A percentile compares a stretch with the other conserved stretches of the same genome.
Evolutionary conservation across 2,329 filamentous ascomycete species (phyloP).

Genomic region (Dactylellina cionopaga): DNA sequence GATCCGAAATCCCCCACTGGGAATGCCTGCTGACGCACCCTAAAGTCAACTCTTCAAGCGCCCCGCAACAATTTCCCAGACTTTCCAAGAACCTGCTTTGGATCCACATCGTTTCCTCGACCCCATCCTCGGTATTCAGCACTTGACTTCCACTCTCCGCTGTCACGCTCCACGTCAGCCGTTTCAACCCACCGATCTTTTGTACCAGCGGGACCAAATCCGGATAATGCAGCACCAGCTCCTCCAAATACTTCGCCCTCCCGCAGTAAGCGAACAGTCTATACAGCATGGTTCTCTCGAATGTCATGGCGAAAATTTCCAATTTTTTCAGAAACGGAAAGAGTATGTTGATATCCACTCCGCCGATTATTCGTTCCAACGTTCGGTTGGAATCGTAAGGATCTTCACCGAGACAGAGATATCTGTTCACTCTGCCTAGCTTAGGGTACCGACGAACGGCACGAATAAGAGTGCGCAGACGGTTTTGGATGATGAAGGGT

Average conservation of each 20-base stretch:
- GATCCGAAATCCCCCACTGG: slow-evolving; percentile 22
- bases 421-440: neutral
- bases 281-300: slow-evolving; percentile 30
- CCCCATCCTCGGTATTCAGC: neutral
- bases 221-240: slow-evolving; percentile 37
- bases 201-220: slow-evolving; percentile 39
- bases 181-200: slow-evolving; percentile 17
- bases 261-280: slow-evolving; percentile 38
- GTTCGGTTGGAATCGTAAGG: slow-evolving; percentile 17
- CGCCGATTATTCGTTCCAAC: slow-evolving; percentile 32
- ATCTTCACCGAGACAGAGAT: slow-evolving; percentile 26
- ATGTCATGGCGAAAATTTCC: slow-evolving; percentile 40
- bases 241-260: slow-evolving; percentile 4
- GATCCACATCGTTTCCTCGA: slow-evolving; percentile 34
- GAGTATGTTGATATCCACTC: slow-evolving; percentile 25
- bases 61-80: slow-evolving; percentile 14
- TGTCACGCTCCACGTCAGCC: slow-evolving; percentile 40
- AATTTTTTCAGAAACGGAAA: slow-evolving; percentile 26
- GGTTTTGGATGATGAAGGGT: slow-evolving; percentile 29
- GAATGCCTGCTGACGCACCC: slow-evolving; percentile 9
- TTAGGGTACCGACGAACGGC: slow-evolving; percentile 15
- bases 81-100: slow-evolving; percentile 25
- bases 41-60: slow-evolving; percentile 15
- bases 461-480: slow-evolving; percentile 35
- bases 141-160: slow-evolving; percentile 1